Base-by-base conservation (phyloP, 139 green algal species). In the Tetraselmis striata region DNA sequence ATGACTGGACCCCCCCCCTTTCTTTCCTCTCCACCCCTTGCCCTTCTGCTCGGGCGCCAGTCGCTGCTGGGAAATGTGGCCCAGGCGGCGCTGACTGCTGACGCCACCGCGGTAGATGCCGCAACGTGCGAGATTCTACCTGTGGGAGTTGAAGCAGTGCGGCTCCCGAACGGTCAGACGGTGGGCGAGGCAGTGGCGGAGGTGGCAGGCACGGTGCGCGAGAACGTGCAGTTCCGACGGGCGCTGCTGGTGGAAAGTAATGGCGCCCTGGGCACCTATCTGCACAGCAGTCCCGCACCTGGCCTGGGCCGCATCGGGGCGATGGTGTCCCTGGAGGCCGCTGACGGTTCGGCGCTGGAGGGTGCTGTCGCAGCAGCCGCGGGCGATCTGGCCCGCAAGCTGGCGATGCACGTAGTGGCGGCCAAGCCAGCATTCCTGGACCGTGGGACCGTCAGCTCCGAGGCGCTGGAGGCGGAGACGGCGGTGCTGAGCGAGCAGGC, bases 191-290 rank as follows among this genome's bases (percentile, higher is more conserved):
- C 89, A 18, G 89, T 93, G 11, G 84, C 86, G 0, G 83, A 87
- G 2, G 79, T 95, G 28, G 94, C 92, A 0, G 90, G 87, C 0
- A 81, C 85, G 59, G 88, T 98, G 11, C 87, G 94, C 0, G 94
- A 98, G 59, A 97, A 97, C 78, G 86, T 98, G n/a, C 79, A 80
- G 67, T 87, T 97, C n/a, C 84, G 94, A 22, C 84, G 94, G 31
- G 94, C 80, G 1, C 91, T 88, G 74, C 74, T 87, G 2, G 32
- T 59, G 18, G 58, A 28, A 28, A 28, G 29, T 26, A 23, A 28
- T 2, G 87, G 87, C 0, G 79, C 92, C 18, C 77, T 96, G 0
- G 90, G 82, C 28, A 80, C 84, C 18, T 96, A 96, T 85, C 77
- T 96, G 30, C 93, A 96, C 84, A 83, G 80, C 26, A 81, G 74